These are phyloP conservation scores for Fusarium anguioides DNA, from an alignment of 2,329 filamentous ascomycete species.

Conservation along the genomic window DNA sequence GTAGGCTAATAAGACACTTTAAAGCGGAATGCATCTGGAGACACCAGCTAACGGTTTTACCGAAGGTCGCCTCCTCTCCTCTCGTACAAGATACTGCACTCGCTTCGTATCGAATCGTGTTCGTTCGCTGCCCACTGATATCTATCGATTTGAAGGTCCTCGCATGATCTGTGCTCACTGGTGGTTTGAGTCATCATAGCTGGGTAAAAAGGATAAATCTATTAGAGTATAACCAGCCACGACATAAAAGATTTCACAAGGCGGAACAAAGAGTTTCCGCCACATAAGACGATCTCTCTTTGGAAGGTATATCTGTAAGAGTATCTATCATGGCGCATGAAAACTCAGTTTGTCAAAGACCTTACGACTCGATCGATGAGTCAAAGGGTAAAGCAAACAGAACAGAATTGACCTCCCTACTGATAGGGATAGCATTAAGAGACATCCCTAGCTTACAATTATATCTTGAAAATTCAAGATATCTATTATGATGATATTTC, in stretches of 20 bases:
- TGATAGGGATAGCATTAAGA: no score
- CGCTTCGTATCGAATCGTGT: conserved; percentile 14
- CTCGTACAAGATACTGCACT: neutral
- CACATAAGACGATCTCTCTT: neutral
- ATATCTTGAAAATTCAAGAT: no score
- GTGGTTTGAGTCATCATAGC: conserved; percentile 7
- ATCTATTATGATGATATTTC: no score
- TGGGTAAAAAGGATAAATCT: conserved; percentile 1
- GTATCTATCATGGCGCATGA: neutral
- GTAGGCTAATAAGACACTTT: neutral
- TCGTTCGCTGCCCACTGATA: conserved; percentile 6
- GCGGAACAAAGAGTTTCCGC: neutral
- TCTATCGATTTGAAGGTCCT: neutral
- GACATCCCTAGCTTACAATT: no score
- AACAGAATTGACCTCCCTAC: no score
- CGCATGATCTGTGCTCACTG: conserved; percentile 1
- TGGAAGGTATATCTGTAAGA: neutral
- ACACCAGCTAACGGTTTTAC: neutral
- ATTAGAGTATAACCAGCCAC: neutral
- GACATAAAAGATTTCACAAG: neutral
- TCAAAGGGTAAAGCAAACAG: no score
- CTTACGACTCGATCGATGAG: neutral
- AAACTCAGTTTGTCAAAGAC: neutral
- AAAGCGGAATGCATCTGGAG: neutral
- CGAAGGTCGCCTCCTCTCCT: neutral